phyloP scores from a whole-genome alignment of 495 filamentous ascomycete species.

The Sordaria brevicollis region DNA sequence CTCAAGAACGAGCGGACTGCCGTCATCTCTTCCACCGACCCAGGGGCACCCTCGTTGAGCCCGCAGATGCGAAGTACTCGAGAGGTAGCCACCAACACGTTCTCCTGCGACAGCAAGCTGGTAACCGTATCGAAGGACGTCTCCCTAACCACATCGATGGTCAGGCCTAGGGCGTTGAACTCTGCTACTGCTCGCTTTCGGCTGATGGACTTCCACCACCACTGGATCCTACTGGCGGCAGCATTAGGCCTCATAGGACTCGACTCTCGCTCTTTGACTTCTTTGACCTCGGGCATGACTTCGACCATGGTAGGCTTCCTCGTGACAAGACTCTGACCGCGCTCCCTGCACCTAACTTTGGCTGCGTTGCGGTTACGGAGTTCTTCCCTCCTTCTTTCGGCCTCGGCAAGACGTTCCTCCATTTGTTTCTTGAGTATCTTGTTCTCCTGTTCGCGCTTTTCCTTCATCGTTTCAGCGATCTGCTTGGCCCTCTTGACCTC shows the following conservation, averaged over 20 bases:
- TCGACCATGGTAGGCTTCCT: constrained; percentile 33
- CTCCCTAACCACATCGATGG: constrained; percentile 60
- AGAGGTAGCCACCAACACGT: constrained; percentile 58
- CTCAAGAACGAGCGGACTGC: constrained; percentile 84
- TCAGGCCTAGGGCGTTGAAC: constrained; percentile 61
- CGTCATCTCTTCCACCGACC: constrained; percentile 62
- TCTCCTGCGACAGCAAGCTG: constrained; percentile 62
- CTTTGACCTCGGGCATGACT: constrained; percentile 45
- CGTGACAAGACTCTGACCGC: constrained; percentile 51
- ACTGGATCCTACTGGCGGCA: constrained; percentile 66
- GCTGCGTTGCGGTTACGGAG: constrained; percentile 45
- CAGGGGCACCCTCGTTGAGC: constrained; percentile 58
- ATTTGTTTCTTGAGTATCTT: constrained; percentile 64
- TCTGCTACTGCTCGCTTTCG: constrained; percentile 50
- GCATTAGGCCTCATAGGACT: constrained; percentile 52
- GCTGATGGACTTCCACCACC: constrained; percentile 58
- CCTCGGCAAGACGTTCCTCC: constrained; percentile 82
- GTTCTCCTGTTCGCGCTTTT: constrained; percentile 79
- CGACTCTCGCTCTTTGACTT: constrained; percentile 31
- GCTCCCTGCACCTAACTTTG: constrained; percentile 43
- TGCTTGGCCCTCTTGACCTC: constrained; percentile 92
- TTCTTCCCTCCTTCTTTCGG: constrained; percentile 62
- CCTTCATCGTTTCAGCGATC: constrained; percentile 83
- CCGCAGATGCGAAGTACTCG: constrained; percentile 67
- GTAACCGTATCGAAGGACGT: constrained; percentile 78